Base-by-base conservation (phyloP, 164 flowering plant species). In the Vitis amurensis region DNA sequence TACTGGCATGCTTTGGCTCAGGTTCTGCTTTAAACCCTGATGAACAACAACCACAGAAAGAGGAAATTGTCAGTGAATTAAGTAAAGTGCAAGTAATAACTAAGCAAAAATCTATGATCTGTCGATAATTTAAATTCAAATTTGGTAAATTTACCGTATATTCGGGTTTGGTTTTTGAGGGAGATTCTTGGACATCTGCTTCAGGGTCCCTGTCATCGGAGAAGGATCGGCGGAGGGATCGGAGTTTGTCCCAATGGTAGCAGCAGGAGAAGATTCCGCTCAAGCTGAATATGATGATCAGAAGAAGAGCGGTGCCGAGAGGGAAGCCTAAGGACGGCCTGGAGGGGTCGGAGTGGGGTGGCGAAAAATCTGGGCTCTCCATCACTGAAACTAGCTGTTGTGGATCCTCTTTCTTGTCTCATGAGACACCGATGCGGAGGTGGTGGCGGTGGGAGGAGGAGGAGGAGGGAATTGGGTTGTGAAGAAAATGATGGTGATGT, bases 191-290 rank as follows among this genome's bases (percentile, higher is more conserved):
- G 55, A 53, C 10, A 10, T 70, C 81, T 1, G 72, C 51, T 47
- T 72, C 85, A 73, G 75, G 74, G 68, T 81, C 84, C 14, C 71
- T 3, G 61, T 67, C 77, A 27, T 58, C 66, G 58, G 85, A 63
- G 50, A 71, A 66, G n/a, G 86, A 72, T 7, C 83, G 82, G 50
- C 97, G 92, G 67, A 90, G 83, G 3, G 90, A 78, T 9, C 88
- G 79, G 67, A 91, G 80, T 76, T 90, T 90, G 65, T 94, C 98
- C 97, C 98, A 91, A 80, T 94, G 97, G 81, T 94, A 94, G 74
- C 98, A 94, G 72, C 96, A 94, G 14, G 97, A 90, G 86, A 94
- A 90, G 76, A 91, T 76, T 0, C 96, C 98, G 59, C 96, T 91
- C 48, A 94, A 55, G 83, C 84, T 83, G 85, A 94, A 91, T 15